Evolutionary conservation across 2,329 filamentous ascomycete species (phyloP), one percentile per base, ranked within the genome.

Genomic region (Neocucurbitaria cava): DNA sequence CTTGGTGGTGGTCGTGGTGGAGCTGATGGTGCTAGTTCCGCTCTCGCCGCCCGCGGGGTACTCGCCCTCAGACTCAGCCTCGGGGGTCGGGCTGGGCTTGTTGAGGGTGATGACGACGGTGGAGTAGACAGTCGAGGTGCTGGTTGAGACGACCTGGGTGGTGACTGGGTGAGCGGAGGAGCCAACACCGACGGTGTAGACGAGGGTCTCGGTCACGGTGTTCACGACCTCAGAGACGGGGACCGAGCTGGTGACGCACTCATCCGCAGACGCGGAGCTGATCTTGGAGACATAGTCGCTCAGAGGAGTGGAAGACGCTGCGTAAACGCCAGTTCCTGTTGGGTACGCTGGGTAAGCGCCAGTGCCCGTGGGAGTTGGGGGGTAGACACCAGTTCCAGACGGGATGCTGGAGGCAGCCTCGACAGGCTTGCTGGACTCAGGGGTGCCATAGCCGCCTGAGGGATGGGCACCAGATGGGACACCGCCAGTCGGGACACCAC

Each of bases 161-260:
- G 70, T 79, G 56, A 83, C 69, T 52, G 79, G 76, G 65, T 79
- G 81, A 58, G 76, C 80, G 58, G 67, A 79, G 46, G 73, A 70
- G 61, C 76, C 70, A 54, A 67, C 56, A 59, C 75, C 70, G 53
- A 78, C 61, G 59, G 78, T 78, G 67, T 79, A 77, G 56, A 77
- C 76, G 26, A 81, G 68, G 39, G 78, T 79, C 46, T 70, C 65
- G 62, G 78, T 79, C 13, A 63, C 70, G 61, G 74, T 74, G 48
- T 71, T 65, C 59, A 61, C 61, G 43, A 67, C 58, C 65, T 70
- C 66, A 33, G 66, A 64, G 45, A 66, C 59, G 31, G 66, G 65
- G 56, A 54, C 54, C 39, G 55, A 41, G 58, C 48, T 66, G 56
- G 58, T 61, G 24, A 50, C 58, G 11, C 59, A 55, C 13, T 61